Base-by-base conservation (phyloP, 768 basidiomycete species). In the Brasilioporus rufonigricans region DNA sequence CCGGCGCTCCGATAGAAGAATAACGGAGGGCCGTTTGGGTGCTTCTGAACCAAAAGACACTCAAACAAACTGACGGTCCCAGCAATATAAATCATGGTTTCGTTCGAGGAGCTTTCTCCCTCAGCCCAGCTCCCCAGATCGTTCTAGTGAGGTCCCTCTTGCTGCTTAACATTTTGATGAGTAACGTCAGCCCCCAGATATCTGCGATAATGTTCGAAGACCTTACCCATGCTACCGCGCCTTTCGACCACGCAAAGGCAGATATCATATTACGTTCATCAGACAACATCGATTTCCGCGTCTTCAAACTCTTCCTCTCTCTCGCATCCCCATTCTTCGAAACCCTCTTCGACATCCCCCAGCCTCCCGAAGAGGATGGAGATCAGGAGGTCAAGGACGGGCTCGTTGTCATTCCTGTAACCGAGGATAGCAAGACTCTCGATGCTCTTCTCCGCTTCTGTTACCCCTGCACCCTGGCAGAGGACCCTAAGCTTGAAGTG, bases 291-390 rank as follows among this genome's bases (percentile, higher is more conserved):
- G 32, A 47, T 14, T 47, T 47, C 4, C 46, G 46, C 14, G 44
- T 46, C 44, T 46, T 46, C 31, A 46, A 33, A 14, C 31, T 46
- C 3, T 46, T 46, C 31, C 44, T 46, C 44, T 46, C 67, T n/a
- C 62, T 71, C 12, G 63, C 71, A 2, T 74, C 74, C 18, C 62
- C 69, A 0, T 62, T 75, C 23, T 47, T 47, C 16, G 46, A 47
- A 16, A 24, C 41, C 14, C 46, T 47, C 58, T 70, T 74, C 43
- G 36, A 58, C 23, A 56, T 73, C 6, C 67, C 69, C 8, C 66
- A 73, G 29, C 57, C 69, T 11, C 3, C 38, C 7, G 31, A 54
- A 27, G 41, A 44, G 6, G 23, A 27, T 48, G 16, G 23, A 2
- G 56, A 56, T n/a, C 59, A 56, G 46, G 65, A 64, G 11, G 27